These are phyloP conservation scores for Aspergillus neotritici DNA, from an alignment of 2,329 filamentous ascomycete genomes.

Conservation along the genomic window DNA sequence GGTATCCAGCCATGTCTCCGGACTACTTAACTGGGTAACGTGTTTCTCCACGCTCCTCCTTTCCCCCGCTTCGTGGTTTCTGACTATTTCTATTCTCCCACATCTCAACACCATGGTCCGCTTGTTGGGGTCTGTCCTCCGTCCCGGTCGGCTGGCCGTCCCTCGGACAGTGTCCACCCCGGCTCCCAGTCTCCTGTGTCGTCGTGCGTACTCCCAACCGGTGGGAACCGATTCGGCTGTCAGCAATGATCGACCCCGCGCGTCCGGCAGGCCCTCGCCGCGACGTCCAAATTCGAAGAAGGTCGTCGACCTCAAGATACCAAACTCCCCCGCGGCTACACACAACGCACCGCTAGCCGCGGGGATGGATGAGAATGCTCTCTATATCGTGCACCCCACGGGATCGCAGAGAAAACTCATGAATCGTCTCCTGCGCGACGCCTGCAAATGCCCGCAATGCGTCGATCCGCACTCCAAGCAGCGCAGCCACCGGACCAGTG, in stretches of 20 bases:
- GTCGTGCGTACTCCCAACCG: too few species aligned
- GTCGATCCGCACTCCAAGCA: slow-evolving; percentile 56
- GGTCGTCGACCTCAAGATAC: too few species aligned
- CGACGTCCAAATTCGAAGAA: too few species aligned
- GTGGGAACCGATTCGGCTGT: too few species aligned
- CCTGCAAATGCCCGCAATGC: slow-evolving; percentile 50
- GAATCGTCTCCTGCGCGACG: slow-evolving; percentile 46
- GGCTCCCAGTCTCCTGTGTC: too few species aligned
- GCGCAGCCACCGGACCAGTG: slow-evolving; percentile 58
- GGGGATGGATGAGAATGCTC: not conserved
- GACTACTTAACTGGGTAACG: too few species aligned
- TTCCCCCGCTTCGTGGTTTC: not conserved
- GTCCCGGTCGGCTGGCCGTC: slow-evolving; percentile 3
- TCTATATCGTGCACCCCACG: not conserved
- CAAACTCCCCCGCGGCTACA: too few species aligned
- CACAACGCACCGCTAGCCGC: too few species aligned
- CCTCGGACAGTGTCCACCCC: not conserved
- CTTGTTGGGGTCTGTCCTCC: slow-evolving; percentile 8
- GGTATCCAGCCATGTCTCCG: too few species aligned
- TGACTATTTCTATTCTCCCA: not conserved
- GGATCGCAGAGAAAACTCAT: slow-evolving; percentile 3
- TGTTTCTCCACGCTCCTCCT: too few species aligned
- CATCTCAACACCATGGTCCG: slow-evolving; percentile 7
- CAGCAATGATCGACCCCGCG: too few species aligned
- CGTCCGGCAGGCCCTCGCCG: too few species aligned